Percentiles rank a stretch among this genome's conserved stretches.
These are phyloP conservation scores for Monilinia aucupariae DNA, from an alignment of 2,329 filamentous ascomycete species.

Conservation along the genomic window DNA sequence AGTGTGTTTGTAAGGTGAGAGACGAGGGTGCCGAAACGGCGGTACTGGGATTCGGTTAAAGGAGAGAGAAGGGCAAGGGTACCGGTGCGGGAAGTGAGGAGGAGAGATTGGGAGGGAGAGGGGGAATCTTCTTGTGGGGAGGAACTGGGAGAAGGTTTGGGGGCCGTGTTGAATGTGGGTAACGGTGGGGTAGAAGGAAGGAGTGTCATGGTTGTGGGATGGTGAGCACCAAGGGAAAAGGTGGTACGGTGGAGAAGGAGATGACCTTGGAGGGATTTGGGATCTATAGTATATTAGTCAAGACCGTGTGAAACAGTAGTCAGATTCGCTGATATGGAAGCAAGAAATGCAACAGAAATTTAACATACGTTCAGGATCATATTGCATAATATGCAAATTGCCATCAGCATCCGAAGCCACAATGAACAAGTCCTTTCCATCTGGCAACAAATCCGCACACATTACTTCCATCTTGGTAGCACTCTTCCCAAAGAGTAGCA, in stretches of 20 bases:
- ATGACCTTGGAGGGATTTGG: slow-evolving; percentile 85
- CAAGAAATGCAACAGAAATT: slow-evolving; percentile 8
- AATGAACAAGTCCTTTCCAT: slow-evolving; percentile 76
- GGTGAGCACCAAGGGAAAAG: slow-evolving; percentile 78
- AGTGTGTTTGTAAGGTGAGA: slow-evolving; percentile 73
- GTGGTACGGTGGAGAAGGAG: slow-evolving; percentile 80
- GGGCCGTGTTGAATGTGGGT: slow-evolving; percentile 41
- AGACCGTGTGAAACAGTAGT: not conserved
- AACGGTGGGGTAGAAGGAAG: slow-evolving; percentile 60
- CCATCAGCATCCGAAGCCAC: slow-evolving; percentile 78
- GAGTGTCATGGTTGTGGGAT: slow-evolving; percentile 67
- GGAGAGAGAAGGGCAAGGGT: slow-evolving; percentile 71
- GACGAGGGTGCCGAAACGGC: slow-evolving; percentile 74
- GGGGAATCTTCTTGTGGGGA: slow-evolving; percentile 28
- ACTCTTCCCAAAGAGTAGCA: slow-evolving; percentile 88
- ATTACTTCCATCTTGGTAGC: slow-evolving; percentile 71
- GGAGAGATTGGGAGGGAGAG: slow-evolving; percentile 45
- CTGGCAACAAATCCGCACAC: slow-evolving; percentile 80
- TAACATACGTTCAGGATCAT: slow-evolving; percentile 82
- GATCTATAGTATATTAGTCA: slow-evolving; percentile 53
- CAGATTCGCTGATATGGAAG: not conserved
- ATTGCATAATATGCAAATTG: slow-evolving; percentile 84
- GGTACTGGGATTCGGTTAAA: slow-evolving; percentile 73
- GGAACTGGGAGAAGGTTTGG: slow-evolving; percentile 32
- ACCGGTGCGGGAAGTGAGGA: slow-evolving; percentile 71